Conservation (phyloP, 805 yeast genomes). For the Maudiozyma turicensis region DNA sequence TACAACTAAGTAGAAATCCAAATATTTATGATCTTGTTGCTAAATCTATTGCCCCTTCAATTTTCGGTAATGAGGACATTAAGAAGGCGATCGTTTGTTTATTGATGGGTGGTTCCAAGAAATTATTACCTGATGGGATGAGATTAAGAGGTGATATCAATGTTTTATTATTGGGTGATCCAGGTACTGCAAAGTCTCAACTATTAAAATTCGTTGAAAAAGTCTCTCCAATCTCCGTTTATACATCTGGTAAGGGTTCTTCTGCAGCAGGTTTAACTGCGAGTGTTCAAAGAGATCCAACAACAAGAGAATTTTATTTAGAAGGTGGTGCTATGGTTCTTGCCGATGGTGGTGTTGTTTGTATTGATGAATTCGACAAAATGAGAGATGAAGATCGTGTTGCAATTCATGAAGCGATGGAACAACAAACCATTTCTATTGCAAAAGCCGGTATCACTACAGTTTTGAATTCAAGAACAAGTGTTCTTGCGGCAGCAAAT, state of each 20-base stretch:
- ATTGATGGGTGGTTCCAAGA: slow-evolving; percentile 89
- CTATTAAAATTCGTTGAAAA: slow-evolving; percentile 90
- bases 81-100: slow-evolving; percentile 89
- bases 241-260: slow-evolving; percentile 98
- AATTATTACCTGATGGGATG: slow-evolving; percentile 90
- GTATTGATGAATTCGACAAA: slow-evolving; percentile 98
- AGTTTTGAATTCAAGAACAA: slow-evolving; percentile 88
- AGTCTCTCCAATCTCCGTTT: slow-evolving; percentile 87
- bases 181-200: slow-evolving; percentile 98
- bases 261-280: slow-evolving; percentile 99
- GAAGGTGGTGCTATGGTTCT: slow-evolving; percentile 99
- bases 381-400: slow-evolving; percentile 99
- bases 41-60: slow-evolving; percentile 89
- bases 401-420: slow-evolving; percentile 99
- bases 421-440: slow-evolving; percentile 96
- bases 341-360: slow-evolving; percentile 98
- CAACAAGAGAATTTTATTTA: slow-evolving; percentile 81
- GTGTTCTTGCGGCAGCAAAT: slow-evolving; percentile 96
- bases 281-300: slow-evolving; percentile 85
- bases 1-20: slow-evolving; percentile 71
- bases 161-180: slow-evolving; percentile 89
- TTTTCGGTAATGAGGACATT: slow-evolving; percentile 87
- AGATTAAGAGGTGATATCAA: slow-evolving; percentile 95
- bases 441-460: slow-evolving; percentile 99
- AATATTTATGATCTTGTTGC: slow-evolving; percentile 80